Base-by-base conservation (phyloP, 768 basidiomycete genomes). In the Boletellus ananas region DNA sequence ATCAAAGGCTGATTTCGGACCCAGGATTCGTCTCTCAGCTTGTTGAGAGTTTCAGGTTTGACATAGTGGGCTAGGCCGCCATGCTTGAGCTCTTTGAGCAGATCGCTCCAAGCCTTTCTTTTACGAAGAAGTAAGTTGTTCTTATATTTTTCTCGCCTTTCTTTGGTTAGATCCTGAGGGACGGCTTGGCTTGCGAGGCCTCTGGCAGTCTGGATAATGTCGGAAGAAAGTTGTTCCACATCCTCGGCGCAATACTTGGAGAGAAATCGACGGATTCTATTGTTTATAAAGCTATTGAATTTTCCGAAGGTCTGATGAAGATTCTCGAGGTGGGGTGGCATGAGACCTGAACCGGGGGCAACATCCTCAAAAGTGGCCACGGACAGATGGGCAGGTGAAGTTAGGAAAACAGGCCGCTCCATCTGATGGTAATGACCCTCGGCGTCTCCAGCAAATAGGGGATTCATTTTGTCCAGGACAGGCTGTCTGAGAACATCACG, bases 81-180 rank as follows among this genome's bases (percentile, higher is more conserved):
- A 2, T 79, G 77, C 64, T 90, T 90, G 46, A 96, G 72, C 61
- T 94, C 92, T 67, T 93, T 95, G 54, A 96, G 72, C 17, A 96
- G 74, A 63, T 98, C 94, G 23, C 87, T 84, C 80, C 86, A 92
- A 1, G 94, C 94, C 62, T 90, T 90, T 54, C 88, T 75, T 72
- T 98, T 99, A 42, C 90, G 80, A 4, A 80, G 79, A 35, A 88
- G 73, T 10, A 97, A 69, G 18, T 83, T 80, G 64, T 94, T 94
- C 46, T 70, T 75, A 56, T 77, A 79, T 70, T 82, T 89, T 51
- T 70, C 79, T 52, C 74, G 80, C 58, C 72, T 79, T 47, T 81
- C 79, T 48, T 66, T 67, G 11, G 70, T 66, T 33, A 72, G 63
- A 16, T 73, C 72, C 14, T 65, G 50, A 4, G 82, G 72, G 36